phyloP scores from a whole-genome alignment of 352 stramenopile species.

The Globisporangium spinosum region DNA sequence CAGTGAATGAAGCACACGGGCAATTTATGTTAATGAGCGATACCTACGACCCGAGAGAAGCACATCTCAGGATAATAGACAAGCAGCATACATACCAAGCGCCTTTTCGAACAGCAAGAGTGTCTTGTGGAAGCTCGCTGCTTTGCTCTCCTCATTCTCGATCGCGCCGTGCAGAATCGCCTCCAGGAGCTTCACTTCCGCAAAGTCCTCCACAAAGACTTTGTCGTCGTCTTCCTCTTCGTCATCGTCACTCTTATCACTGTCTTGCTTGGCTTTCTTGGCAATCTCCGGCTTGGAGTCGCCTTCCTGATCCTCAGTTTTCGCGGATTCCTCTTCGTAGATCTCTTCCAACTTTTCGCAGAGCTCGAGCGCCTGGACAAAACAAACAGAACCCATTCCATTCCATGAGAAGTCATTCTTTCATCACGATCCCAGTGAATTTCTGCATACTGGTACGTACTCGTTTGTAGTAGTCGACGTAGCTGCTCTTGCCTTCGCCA shows the following conservation, averaged over 20 bases:
- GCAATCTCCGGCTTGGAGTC: not conserved
- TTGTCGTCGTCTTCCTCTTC: slow-evolving; percentile 36
- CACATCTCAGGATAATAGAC: not conserved
- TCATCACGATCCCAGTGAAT: not conserved
- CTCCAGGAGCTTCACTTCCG: slow-evolving; percentile 57
- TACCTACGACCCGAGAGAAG: not conserved
- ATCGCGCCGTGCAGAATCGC: slow-evolving; percentile 54
- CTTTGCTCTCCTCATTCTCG: slow-evolving; percentile 25
- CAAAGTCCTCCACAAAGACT: slow-evolving; percentile 44
- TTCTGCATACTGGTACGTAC: not conserved
- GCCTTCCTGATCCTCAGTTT: not conserved
- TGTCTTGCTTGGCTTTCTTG: not conserved
- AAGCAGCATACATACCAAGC: slow-evolving; percentile 25
- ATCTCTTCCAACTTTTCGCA: slow-evolving; percentile 38
- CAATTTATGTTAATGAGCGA: not conserved
- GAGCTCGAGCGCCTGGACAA: slow-evolving; percentile 21
- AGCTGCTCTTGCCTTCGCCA: not conserved
- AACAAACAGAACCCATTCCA: not conserved
- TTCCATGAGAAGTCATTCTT: not conserved
- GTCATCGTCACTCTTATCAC: not conserved
- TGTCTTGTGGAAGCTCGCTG: slow-evolving; percentile 39
- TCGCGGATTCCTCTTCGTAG: slow-evolving; percentile 26
- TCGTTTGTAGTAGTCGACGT: slow-evolving; percentile 20
- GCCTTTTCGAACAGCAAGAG: slow-evolving; percentile 55
- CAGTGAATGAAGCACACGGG: not conserved